Percentiles rank a stretch among this genome's conserved stretches.
phyloP scores from a whole-genome alignment of 331 rosid species.

The Quercus phellos region DNA sequence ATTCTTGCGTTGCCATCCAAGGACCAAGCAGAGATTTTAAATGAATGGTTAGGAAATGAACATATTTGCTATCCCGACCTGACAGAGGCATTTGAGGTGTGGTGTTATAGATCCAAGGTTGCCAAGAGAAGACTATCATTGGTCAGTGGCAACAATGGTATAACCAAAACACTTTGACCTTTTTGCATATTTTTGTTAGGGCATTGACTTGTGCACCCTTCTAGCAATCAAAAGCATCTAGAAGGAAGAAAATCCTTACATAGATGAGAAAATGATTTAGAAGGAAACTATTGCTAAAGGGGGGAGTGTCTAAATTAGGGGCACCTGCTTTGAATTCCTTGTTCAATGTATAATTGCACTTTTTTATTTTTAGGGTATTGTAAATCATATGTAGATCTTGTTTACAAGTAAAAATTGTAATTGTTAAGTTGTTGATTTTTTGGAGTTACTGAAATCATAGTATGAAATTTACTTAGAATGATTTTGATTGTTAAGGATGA shows the following conservation, averaged over 20 bases:
- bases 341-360: constrained; percentile 9
- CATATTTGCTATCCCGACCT: constrained; percentile 73
- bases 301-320: not conserved
- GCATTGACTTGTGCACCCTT: not conserved
- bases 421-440: not conserved
- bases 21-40: constrained; percentile 80
- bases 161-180: constrained; percentile 33
- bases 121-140: constrained; percentile 69
- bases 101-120: constrained; percentile 89
- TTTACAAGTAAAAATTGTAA: constrained; percentile 4
- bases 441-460: not conserved
- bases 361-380: not conserved
- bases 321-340: constrained; percentile 1
- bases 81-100: constrained; percentile 83
- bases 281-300: not conserved
- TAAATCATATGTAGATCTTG: not conserved
- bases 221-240: not conserved
- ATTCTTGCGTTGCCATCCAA: constrained; percentile 80
- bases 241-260: not conserved
- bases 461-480: not conserved
- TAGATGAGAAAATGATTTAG: not conserved
- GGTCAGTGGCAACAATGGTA: constrained; percentile 43
- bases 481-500: not conserved
- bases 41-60: constrained; percentile 61
- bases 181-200: not conserved